Base-by-base conservation (phyloP, 2,329 filamentous ascomycete species). In the Tolypocladium ovalisporum region DNA sequence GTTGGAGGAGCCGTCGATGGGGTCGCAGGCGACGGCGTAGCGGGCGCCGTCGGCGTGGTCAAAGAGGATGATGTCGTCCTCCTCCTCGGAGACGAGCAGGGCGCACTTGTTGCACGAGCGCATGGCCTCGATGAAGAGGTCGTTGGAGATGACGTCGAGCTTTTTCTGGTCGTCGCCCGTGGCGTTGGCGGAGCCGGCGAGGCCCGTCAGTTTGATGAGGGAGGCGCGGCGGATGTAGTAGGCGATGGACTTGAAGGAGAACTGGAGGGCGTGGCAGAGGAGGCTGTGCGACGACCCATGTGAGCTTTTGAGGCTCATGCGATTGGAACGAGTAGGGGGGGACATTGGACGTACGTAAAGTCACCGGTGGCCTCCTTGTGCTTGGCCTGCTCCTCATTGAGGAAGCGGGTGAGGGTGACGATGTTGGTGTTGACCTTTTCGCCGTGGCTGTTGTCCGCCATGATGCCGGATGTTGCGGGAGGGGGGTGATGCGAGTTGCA, bases 81-180 rank as follows among this genome's bases (percentile, higher is more conserved):
- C 93, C 71, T 99, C 94, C 75, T 99, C 94, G 1, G 94, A 99
- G n/a, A 99, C 92, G 39, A 99, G 80, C 59, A 97, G 79, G 55
- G 90, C 86, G 71, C 92, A 94, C 74, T 91, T 92, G 67, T 90
- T 92, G 34, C 89, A 96, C 56, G 90, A 93, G 65, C 84, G 85
- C 94, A 99, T 97, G 62, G 92, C 89, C 60, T 90, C 87, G 69
- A 99, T 89, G 78, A 99, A 99, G 67, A 99, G 82, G 72, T 99
- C 94, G 73, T 99, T 97, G 72, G 92, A 93, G 71, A 99, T 97
- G 59, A 99, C 93, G 72, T 99, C 94, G 61, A 99, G 89, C 79
- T 99, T 99, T 85, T 99, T 99, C 75, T 99, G 94, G 72, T 97
- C 94, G 74, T 99, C 94, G 63, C 94, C 94, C 3, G 94, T 97